A percentile compares a stretch with the other conserved stretches of the same genome.
These are phyloP conservation scores for Ustilago lituana DNA, from an alignment of 1,284 basidiomycete genomes.

Conservation along the genomic window DNA sequence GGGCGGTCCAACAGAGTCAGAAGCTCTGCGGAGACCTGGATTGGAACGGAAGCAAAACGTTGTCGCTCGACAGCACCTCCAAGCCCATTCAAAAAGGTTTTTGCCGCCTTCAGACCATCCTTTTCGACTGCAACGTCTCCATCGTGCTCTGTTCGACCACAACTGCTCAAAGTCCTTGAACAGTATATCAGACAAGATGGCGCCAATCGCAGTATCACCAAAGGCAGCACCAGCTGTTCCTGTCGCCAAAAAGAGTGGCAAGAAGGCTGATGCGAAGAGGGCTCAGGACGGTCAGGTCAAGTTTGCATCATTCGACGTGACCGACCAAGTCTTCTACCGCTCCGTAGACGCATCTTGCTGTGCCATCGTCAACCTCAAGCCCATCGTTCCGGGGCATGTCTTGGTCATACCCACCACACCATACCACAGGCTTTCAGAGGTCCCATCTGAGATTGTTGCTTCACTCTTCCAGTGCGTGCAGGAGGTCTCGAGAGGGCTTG, in stretches of 20 bases:
- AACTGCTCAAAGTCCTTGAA: neutral
- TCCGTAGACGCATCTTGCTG: constrained; percentile 21
- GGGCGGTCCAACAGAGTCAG: neutral
- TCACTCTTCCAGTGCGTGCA: constrained; percentile 59
- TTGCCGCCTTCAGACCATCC: constrained; percentile 14
- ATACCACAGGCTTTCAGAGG: constrained; percentile 51
- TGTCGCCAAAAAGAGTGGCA: constrained; percentile 2
- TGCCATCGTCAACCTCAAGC: constrained; percentile 65
- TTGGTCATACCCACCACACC: constrained; percentile 58
- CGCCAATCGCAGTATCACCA: constrained; percentile 39
- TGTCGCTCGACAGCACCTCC: constrained; percentile 9
- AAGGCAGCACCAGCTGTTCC: constrained; percentile 26
- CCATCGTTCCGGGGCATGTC: constrained; percentile 64
- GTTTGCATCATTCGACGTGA: constrained; percentile 54
- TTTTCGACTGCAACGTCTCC: constrained; percentile 28
- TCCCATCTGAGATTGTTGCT: constrained; percentile 39
- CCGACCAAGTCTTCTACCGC: constrained; percentile 50
- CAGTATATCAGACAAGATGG: constrained; percentile 18
- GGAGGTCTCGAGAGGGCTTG: constrained; percentile 49
- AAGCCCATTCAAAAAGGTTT: constrained; percentile 27
- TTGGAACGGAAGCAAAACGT: neutral
- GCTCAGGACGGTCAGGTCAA: constrained; percentile 10
- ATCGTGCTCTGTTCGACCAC: constrained; percentile 7
- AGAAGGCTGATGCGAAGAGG: neutral
- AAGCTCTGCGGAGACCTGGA: neutral